phyloP scores from a whole-genome alignment of 495 filamentous ascomycete species.

The Trichoderma virens region DNA sequence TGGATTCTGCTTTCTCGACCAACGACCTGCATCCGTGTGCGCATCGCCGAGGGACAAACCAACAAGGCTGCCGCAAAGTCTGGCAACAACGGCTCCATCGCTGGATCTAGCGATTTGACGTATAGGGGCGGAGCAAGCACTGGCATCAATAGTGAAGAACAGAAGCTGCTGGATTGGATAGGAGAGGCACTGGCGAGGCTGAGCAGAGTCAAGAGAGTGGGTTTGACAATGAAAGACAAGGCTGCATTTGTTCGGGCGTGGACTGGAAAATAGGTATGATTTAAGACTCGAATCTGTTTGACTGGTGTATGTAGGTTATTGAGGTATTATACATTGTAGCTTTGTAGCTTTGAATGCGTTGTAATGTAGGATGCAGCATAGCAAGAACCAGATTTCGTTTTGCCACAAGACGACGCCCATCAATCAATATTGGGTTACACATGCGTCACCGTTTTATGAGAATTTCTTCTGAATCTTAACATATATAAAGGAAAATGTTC shows the following conservation, averaged over 20 bases:
- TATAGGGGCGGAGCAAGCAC: conserved; percentile 24
- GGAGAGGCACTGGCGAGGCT: conserved; percentile 82
- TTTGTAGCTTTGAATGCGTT: background rate
- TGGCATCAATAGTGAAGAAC: conserved; percentile 47
- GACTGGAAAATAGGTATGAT: conserved; percentile 18
- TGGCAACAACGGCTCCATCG: conserved; percentile 18
- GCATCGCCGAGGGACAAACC: conserved; percentile 67
- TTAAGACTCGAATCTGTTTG: background rate
- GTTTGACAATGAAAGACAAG: conserved; percentile 76
- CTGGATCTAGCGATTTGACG: conserved; percentile 13
- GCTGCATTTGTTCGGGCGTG: conserved; percentile 65
- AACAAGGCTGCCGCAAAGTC: conserved; percentile 32
- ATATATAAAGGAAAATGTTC: background rate
- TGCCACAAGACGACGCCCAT: too few species aligned
- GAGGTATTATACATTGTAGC: background rate
- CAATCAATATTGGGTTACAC: background rate
- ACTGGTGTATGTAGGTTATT: background rate
- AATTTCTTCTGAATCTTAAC: background rate
- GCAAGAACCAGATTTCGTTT: background rate
- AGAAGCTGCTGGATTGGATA: conserved; percentile 59
- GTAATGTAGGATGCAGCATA: background rate
- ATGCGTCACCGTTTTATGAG: background rate
- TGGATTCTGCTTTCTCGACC: conserved; percentile 81
- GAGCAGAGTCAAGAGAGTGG: conserved; percentile 85
- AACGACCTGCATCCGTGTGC: conserved; percentile 82